phyloP scores from a whole-genome alignment of 225 moss, liverwort and hornwort genomes.

The Antitrichia curtipendula region DNA sequence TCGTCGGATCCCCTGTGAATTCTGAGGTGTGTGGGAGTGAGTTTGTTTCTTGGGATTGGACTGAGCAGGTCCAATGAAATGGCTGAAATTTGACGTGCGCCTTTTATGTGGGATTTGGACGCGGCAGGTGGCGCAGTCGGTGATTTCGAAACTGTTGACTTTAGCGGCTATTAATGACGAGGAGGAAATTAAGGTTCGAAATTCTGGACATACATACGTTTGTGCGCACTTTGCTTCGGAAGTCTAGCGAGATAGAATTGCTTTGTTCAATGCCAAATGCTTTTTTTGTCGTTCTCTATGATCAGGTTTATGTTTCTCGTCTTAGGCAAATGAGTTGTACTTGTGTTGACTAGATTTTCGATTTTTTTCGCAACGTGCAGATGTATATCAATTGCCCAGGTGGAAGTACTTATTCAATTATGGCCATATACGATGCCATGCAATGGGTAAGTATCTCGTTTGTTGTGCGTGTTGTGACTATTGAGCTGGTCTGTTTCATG shows the following conservation, averaged over 20 bases:
- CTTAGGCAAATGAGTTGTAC: neutral
- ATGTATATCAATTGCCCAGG: constrained; percentile 97
- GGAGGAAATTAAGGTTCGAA: constrained; percentile 51
- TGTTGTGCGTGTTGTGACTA: neutral
- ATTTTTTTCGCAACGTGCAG: constrained; percentile 21
- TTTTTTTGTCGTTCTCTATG: neutral
- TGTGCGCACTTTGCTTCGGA: neutral
- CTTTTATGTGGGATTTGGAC: neutral
- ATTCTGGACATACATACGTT: neutral
- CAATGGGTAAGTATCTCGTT: constrained; percentile 46
- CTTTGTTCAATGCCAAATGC: neutral
- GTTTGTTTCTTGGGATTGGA: neutral
- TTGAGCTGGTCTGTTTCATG: neutral
- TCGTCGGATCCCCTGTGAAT: constrained; percentile 79
- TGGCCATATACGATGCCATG: constrained; percentile 88
- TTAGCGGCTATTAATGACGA: constrained; percentile 82
- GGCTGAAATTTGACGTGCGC: neutral
- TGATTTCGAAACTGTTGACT: constrained; percentile 79
- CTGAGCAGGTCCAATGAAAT: neutral
- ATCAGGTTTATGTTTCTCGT: neutral
- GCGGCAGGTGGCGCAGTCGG: constrained; percentile 65
- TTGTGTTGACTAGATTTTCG: neutral
- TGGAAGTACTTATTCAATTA: constrained; percentile 82
- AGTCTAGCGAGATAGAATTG: neutral
- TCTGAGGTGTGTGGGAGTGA: constrained; percentile 22